Conservation (phyloP, 2,329 filamentous ascomycete species). For the Aspergillus phoenicis region DNA sequence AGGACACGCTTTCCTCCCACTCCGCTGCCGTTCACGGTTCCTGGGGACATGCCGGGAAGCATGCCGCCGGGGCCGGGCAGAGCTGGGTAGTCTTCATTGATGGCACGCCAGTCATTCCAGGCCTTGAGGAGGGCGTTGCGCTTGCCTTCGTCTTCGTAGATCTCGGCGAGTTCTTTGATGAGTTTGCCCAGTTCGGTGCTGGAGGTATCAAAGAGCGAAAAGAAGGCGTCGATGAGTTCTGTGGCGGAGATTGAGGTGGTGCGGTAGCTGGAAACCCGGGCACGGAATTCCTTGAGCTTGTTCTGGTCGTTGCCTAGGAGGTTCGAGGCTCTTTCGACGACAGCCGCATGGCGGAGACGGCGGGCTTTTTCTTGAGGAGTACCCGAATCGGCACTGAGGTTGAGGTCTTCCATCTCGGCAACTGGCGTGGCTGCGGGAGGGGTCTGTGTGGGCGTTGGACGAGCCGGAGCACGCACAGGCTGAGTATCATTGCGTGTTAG, state of each 20-base stretch:
- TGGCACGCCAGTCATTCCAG: constrained; percentile 94
- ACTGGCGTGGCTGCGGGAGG: constrained; percentile 33
- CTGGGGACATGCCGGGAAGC: constrained; percentile 57
- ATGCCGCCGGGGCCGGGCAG: constrained; percentile 74
- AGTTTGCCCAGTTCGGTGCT: constrained; percentile 83
- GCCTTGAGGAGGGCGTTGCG: constrained; percentile 73
- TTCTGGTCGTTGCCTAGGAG: constrained; percentile 74
- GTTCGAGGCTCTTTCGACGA: constrained; percentile 80
- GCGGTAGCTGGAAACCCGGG: constrained; percentile 76
- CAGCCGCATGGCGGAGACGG: constrained; percentile 75
- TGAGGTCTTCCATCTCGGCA: constrained; percentile 55
- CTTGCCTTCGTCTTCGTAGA: constrained; percentile 83
- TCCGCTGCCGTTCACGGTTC: constrained; percentile 53
- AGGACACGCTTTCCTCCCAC: constrained; percentile 66
- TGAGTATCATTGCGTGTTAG: constrained; percentile 61
- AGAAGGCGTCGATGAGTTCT: constrained; percentile 83
- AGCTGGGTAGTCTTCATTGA: constrained; percentile 93
- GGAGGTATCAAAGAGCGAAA: constrained; percentile 80
- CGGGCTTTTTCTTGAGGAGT: constrained; percentile 80
- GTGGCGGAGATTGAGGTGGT: constrained; percentile 68
- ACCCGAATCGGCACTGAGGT: constrained; percentile 49
- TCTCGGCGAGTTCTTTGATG: constrained; percentile 85
- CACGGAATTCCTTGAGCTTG: constrained; percentile 78
- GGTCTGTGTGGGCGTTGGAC: constrained; percentile 29
- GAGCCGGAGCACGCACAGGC: constrained; percentile 51